Percentiles rank a stretch among this genome's conserved stretches.
Evolutionary conservation across 495 filamentous ascomycete genomes (phyloP).

Genomic region (Copromyces sp.): DNA sequence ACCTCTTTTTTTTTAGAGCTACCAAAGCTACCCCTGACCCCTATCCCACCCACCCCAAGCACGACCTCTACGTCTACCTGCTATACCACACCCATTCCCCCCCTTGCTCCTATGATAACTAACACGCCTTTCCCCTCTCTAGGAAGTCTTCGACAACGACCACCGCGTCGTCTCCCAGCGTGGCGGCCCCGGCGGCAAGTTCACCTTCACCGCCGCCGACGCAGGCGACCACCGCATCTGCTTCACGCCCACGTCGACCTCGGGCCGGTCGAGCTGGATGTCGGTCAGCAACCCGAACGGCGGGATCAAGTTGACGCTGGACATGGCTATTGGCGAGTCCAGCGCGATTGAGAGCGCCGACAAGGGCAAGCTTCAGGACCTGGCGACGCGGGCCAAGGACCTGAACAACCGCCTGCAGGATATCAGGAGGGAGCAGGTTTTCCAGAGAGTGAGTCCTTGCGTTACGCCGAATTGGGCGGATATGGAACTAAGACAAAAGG

Average conservation of each 20-base stretch:
- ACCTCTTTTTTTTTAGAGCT: background rate
- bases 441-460: constrained; percentile 66
- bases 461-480: background rate
- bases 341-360: constrained; percentile 89
- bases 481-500: background rate
- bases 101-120: background rate
- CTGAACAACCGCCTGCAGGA: constrained; percentile 81
- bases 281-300: constrained; percentile 51
- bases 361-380: constrained; percentile 86
- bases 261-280: constrained; percentile 57
- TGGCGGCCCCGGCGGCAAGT: constrained; percentile 64
- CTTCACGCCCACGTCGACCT: constrained; percentile 66
- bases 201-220: constrained; percentile 94
- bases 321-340: constrained; percentile 92
- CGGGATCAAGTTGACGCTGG: constrained; percentile 72
- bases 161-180: constrained; percentile 87
- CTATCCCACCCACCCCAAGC: constrained; percentile 2
- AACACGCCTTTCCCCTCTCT: constrained; percentile 1
- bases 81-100: background rate
- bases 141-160: constrained; percentile 96
- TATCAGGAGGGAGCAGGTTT: constrained; percentile 88
- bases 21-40: background rate
- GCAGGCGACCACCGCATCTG: constrained; percentile 90
- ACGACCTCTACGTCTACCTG: background rate
- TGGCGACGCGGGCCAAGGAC: constrained; percentile 82